phyloP scores from a whole-genome alignment of 768 basidiomycete species.

The Pisolithus albus region DNA sequence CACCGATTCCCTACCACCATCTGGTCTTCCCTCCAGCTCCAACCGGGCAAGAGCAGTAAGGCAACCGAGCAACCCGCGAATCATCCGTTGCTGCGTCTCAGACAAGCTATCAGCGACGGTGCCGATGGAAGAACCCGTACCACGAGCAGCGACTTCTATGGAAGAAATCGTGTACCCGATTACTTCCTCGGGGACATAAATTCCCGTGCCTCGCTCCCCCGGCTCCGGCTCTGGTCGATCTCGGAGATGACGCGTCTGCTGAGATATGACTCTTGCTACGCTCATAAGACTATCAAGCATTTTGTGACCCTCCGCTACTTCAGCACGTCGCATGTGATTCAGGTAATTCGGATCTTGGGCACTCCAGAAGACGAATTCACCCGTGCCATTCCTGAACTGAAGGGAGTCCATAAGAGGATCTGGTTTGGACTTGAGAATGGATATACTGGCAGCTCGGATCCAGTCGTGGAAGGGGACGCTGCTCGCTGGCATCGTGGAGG shows the following conservation, averaged over 20 bases:
- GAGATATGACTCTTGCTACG: constrained; percentile 70
- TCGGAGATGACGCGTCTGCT: constrained; percentile 77
- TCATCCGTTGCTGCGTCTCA: constrained; percentile 69
- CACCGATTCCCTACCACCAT: constrained; percentile 71
- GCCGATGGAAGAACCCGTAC: constrained; percentile 41
- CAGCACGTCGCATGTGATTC: constrained; percentile 44
- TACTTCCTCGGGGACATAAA: constrained; percentile 89
- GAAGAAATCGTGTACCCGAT: constrained; percentile 81
- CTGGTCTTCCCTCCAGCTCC: constrained; percentile 62
- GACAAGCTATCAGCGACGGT: constrained; percentile 59
- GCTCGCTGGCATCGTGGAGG: constrained; percentile 40
- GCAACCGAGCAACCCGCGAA: constrained; percentile 69
- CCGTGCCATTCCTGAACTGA: constrained; percentile 74
- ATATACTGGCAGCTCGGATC: constrained; percentile 85
- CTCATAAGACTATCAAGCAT: constrained; percentile 87
- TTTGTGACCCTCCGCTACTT: constrained; percentile 55
- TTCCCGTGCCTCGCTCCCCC: constrained; percentile 72
- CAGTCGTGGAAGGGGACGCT: constrained; percentile 72
- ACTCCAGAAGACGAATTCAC: constrained; percentile 86
- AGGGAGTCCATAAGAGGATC: constrained; percentile 65
- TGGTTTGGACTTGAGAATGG: constrained; percentile 77
- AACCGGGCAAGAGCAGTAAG: constrained; percentile 59
- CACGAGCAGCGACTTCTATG: constrained; percentile 77
- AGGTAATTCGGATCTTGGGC: constrained; percentile 72
- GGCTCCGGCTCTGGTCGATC: constrained; percentile 67